Conservation (phyloP, 1,139 yeast genomes). For the Geotrichum macrosporum region DNA sequence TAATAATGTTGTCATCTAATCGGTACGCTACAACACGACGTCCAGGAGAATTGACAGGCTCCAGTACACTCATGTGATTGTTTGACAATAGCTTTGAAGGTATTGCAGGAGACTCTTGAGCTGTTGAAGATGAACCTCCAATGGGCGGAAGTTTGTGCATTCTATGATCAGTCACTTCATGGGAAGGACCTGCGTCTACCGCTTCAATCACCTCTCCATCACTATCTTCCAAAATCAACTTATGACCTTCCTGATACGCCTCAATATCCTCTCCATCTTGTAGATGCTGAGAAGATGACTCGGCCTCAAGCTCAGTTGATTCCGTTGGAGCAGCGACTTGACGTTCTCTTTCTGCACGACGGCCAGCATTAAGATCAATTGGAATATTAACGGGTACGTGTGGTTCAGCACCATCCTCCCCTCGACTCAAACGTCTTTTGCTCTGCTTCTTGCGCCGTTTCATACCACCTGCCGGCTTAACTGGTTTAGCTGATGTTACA, state of each 20-base stretch:
- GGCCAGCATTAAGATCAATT: constrained; percentile 31
- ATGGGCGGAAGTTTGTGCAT: neutral
- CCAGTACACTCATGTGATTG: neutral
- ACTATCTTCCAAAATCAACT: constrained; percentile 70
- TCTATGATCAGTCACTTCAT: neutral
- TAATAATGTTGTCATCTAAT: constrained; percentile 66
- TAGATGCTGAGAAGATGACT: no score
- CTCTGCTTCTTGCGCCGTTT: constrained; percentile 45
- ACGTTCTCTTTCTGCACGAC: constrained; percentile 13
- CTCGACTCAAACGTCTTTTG: constrained; percentile 23
- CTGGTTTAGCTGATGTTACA: constrained; percentile 38
- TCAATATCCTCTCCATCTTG: constrained; percentile 33
- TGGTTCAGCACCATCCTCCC: constrained; percentile 27
- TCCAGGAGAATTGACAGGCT: constrained; percentile 3
- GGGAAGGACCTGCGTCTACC: constrained; percentile 19
- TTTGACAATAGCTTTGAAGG: no score
- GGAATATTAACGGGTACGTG: constrained; percentile 31
- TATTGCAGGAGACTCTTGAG: no score
- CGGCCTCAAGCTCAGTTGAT: no score
- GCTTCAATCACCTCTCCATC: constrained; percentile 69
- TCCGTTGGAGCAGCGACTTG: neutral
- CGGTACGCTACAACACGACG: constrained; percentile 49
- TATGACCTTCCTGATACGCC: constrained; percentile 70
- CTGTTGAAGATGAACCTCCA: no score
- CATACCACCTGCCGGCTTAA: constrained; percentile 80